Conservation (phyloP, 208 protist species). For the Crithidia acanthocephali region DNA sequence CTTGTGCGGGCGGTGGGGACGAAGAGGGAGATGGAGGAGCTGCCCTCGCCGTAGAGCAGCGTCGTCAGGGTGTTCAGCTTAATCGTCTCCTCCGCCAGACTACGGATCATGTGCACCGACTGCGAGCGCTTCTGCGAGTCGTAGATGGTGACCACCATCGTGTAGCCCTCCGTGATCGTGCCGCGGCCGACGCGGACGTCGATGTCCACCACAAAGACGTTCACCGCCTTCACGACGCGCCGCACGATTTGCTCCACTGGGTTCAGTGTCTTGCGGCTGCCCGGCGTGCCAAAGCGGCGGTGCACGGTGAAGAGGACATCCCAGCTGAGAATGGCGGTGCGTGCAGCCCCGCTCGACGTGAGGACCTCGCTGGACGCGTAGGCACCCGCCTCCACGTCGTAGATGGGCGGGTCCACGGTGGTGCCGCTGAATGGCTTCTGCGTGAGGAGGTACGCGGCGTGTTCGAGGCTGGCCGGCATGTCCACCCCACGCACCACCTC, state of each 20-base stretch:
- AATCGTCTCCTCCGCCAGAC: constrained; percentile 76
- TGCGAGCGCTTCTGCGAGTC: constrained; percentile 83
- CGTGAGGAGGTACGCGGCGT: constrained; percentile 77
- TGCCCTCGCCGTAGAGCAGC: constrained; percentile 89
- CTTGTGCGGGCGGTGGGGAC: constrained; percentile 80
- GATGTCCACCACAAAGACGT: constrained; percentile 92
- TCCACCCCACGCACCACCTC: constrained; percentile 81
- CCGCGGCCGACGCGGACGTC: constrained; percentile 88
- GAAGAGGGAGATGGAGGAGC: constrained; percentile 90
- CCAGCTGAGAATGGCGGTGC: constrained; percentile 74
- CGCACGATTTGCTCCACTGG: constrained; percentile 89
- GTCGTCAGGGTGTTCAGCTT: constrained; percentile 88
- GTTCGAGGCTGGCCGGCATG: constrained; percentile 74
- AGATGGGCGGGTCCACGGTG: constrained; percentile 51
- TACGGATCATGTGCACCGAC: constrained; percentile 89
- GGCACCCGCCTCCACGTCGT: constrained; percentile 53
- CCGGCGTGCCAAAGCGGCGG: constrained; percentile 85
- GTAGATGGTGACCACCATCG: constrained; percentile 93
- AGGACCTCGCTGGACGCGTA: constrained; percentile 38
- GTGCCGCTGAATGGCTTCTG: constrained; percentile 53
- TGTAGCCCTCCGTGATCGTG: constrained; percentile 88
- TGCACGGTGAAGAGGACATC: constrained; percentile 84
- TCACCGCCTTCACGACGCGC: constrained; percentile 89
- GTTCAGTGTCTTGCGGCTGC: constrained; percentile 83
- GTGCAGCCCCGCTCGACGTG: constrained; percentile 35